A percentile compares a stretch with the other conserved stretches of the same genome.
These are phyloP conservation scores for Coniochaeta sp. DNA, from an alignment of 2,329 filamentous ascomycete species.

Conservation along the genomic window DNA sequence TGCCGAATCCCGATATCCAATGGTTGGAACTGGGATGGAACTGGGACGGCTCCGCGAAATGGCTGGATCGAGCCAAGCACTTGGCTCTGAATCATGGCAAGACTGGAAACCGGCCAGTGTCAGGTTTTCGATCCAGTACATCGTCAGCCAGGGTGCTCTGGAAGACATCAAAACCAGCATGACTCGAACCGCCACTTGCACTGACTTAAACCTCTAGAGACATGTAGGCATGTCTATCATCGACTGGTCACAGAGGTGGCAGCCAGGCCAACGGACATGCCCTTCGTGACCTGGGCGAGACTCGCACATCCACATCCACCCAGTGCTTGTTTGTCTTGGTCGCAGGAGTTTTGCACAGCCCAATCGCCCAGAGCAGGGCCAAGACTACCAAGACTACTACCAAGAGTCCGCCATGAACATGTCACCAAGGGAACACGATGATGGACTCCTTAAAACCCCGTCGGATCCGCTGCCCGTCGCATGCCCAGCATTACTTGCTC, in stretches of 20 bases:
- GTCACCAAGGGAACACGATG: not conserved
- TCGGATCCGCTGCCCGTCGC: not conserved
- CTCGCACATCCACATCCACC: not conserved
- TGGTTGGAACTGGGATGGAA: not conserved
- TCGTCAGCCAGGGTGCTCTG: no score
- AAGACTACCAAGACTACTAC: constrained; percentile 1
- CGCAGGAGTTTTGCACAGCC: not conserved
- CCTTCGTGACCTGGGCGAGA: not conserved
- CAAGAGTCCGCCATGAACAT: not conserved
- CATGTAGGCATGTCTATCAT: not conserved
- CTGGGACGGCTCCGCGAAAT: not conserved
- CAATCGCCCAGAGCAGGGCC: not conserved
- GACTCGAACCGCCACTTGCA: not conserved
- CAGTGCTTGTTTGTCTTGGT: not conserved
- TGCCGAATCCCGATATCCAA: not conserved
- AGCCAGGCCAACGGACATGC: no score
- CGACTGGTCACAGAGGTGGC: not conserved
- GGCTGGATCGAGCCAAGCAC: constrained; percentile 1
- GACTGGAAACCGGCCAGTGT: not conserved
- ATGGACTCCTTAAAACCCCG: not conserved
- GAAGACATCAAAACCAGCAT: not conserved
- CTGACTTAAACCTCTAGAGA: not conserved
- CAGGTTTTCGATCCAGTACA: not conserved
- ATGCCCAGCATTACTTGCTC: not conserved
- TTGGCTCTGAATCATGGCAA: not conserved